Percentiles rank a stretch among this genome's conserved stretches.
These are phyloP conservation scores for Candida railenensis DNA, from an alignment of 805 yeast species.

Conservation along the genomic window DNA sequence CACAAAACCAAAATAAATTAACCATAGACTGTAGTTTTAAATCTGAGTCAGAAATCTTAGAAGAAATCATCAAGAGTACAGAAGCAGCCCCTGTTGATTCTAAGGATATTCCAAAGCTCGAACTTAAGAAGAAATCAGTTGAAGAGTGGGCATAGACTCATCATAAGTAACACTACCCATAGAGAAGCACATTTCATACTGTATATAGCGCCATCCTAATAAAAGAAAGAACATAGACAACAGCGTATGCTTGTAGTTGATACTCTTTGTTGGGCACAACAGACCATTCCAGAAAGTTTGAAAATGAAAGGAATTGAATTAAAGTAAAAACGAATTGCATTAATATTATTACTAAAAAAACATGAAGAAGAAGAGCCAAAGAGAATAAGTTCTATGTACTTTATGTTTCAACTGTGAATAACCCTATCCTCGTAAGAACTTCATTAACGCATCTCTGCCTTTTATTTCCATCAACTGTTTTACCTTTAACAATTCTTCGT, in stretches of 20 bases:
- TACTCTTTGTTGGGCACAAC: no score
- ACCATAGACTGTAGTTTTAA: slow-evolving; percentile 55
- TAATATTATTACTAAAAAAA: no score
- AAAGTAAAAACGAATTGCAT: neutral
- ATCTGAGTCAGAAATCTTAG: slow-evolving; percentile 52
- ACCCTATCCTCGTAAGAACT: slow-evolving; percentile 45
- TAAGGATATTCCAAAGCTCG: slow-evolving; percentile 36
- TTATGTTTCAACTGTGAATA: neutral
- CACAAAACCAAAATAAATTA: slow-evolving; percentile 32
- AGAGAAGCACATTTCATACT: no score
- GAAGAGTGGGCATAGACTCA: neutral
- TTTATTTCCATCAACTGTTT: slow-evolving; percentile 63
- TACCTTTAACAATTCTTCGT: slow-evolving; percentile 52
- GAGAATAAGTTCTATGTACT: no score
- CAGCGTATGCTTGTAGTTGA: no score
- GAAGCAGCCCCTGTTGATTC: slow-evolving; percentile 52
- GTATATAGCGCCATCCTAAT: neutral
- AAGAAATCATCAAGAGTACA: slow-evolving; percentile 50
- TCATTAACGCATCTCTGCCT: slow-evolving; percentile 64
- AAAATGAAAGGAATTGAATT: neutral
- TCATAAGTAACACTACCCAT: neutral
- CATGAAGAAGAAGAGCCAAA: no score
- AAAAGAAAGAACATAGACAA: neutral
- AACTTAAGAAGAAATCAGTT: neutral
- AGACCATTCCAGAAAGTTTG: neutral